Evolutionary conservation across 768 basidiomycete genomes (phyloP).

Genomic region (Lyophyllum decastes): DNA sequence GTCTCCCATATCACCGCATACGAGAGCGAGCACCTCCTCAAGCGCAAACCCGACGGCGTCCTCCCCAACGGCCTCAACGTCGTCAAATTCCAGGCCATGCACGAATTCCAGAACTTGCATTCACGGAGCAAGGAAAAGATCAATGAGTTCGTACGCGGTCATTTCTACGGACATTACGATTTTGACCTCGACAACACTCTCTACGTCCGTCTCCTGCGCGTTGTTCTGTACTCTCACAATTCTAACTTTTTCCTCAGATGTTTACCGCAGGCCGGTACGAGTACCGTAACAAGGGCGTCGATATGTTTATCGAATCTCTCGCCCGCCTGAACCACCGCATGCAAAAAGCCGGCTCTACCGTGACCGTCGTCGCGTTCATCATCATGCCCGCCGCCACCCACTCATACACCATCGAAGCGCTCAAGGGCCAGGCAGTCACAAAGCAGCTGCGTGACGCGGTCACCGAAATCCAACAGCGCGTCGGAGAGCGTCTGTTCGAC

Average conservation of each 20-base stretch:
- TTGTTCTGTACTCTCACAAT: neutral
- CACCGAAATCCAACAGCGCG: conserved; percentile 90
- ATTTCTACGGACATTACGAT: conserved; percentile 97
- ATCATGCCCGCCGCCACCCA: conserved; percentile 98
- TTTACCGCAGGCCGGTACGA: conserved; percentile 99
- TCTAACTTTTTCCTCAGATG: conserved; percentile 51
- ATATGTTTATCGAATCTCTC: conserved; percentile 98
- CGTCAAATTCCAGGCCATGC: conserved; percentile 98
- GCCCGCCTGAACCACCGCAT: conserved; percentile 71
- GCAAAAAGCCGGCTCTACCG: conserved; percentile 61
- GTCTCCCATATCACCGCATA: conserved; percentile 98
- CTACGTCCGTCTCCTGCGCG: conserved; percentile 52
- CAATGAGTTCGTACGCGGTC: conserved; percentile 95
- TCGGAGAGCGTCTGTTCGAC: conserved; percentile 92
- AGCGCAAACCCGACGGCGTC: conserved; percentile 96
- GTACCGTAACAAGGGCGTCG: conserved; percentile 98
- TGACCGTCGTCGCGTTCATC: conserved; percentile 96
- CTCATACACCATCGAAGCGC: conserved; percentile 95
- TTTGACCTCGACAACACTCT: conserved; percentile 93
- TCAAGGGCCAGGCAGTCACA: conserved; percentile 95
- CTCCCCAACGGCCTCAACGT: conserved; percentile 98
- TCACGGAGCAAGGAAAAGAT: conserved; percentile 95
- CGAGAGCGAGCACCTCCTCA: conserved; percentile 93
- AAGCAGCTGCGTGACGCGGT: conserved; percentile 96
- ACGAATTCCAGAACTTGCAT: conserved; percentile 98